These are phyloP conservation scores for Melanomma pulvis-pyrius DNA, from an alignment of 495 filamentous ascomycete species.

Conservation along the genomic window DNA sequence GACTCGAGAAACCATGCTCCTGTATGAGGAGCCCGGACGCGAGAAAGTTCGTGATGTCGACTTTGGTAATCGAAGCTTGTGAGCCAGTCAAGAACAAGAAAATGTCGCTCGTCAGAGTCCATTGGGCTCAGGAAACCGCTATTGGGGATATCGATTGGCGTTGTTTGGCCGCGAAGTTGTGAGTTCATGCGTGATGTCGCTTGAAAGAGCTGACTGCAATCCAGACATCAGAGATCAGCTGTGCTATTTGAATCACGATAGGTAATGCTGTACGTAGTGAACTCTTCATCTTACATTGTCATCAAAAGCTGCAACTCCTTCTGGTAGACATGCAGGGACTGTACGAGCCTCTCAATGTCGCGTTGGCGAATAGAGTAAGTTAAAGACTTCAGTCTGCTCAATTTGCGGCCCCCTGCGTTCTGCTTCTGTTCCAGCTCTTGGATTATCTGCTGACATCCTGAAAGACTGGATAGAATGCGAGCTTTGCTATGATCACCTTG, in stretches of 20 bases:
- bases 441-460: not conserved
- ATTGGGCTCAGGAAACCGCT: not conserved
- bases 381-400: not conserved
- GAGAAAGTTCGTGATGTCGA: slow-evolving; percentile 3
- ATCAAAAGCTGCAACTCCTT: slow-evolving; percentile 4
- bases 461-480: not conserved
- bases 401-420: not conserved
- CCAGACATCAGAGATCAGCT: not conserved
- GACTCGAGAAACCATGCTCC: slow-evolving; percentile 3
- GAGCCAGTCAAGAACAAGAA: not conserved
- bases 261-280: not conserved
- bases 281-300: not conserved
- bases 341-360: not conserved
- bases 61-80: slow-evolving; percentile 4
- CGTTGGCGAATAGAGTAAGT: not conserved
- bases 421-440: not conserved
- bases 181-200: not conserved
- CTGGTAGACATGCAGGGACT: not conserved
- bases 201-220: not conserved
- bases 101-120: not conserved
- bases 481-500: not conserved
- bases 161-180: not conserved
- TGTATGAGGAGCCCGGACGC: not conserved
- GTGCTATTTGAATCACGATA: not conserved
- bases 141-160: not conserved